Conservation (phyloP, 768 basidiomycete species). For the Inosperma sp. region DNA sequence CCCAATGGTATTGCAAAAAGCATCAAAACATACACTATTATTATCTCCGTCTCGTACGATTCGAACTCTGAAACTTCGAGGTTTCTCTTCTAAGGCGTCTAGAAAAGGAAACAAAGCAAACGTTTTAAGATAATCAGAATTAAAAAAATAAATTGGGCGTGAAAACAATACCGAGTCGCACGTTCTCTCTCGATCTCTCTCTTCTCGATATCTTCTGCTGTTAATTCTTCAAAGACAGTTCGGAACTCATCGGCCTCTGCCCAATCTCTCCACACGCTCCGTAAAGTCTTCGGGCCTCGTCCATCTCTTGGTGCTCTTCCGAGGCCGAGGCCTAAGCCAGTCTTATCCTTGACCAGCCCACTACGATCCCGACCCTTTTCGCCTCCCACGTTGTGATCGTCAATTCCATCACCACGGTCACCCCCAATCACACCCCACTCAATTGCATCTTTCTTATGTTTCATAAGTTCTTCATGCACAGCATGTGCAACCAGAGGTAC, state of each 20-base stretch:
- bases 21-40: conserved; percentile 14
- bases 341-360: conserved; percentile 72
- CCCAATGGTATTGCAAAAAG: conserved; percentile 14
- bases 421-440: conserved; percentile 89
- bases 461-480: conserved; percentile 90
- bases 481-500: conserved; percentile 88
- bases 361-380: conserved; percentile 44
- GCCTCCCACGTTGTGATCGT: conserved; percentile 24
- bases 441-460: conserved; percentile 91
- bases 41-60: conserved; percentile 36
- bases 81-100: conserved; percentile 39
- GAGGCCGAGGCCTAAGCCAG: conserved; percentile 73
- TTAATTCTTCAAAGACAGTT: conserved; percentile 83
- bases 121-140: background rate
- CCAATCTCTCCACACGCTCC: conserved; percentile 96
- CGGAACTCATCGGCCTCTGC: conserved; percentile 85
- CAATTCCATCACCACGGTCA: conserved; percentile 29
- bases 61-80: conserved; percentile 41
- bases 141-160: conserved; percentile 3
- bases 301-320: conserved; percentile 75
- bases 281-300: conserved; percentile 73
- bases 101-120: conserved; percentile 1
- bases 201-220: conserved; percentile 85
- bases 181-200: conserved; percentile 85
- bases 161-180: conserved; percentile 54